phyloP scores from a whole-genome alignment of 1,139 yeast species.

The Nakaseomyces bracarensis region DNA sequence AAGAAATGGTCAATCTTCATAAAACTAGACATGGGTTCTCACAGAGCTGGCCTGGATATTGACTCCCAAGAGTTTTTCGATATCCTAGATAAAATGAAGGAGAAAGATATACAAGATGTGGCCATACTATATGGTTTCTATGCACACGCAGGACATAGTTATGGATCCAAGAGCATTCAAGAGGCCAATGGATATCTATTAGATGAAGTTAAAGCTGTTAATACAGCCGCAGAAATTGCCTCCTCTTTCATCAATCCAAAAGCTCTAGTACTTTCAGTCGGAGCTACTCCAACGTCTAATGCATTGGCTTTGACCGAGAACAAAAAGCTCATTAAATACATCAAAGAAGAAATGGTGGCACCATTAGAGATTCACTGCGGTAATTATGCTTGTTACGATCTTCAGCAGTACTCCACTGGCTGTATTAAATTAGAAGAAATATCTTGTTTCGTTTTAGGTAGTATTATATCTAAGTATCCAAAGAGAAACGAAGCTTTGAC shows the following conservation, averaged over 20 bases:
- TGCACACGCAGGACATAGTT: conserved; percentile 76
- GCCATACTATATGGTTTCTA: conserved; percentile 59
- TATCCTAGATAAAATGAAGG: conserved; percentile 31
- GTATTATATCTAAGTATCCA: conserved; percentile 51
- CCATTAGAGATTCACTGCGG: conserved; percentile 71
- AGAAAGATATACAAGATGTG: conserved; percentile 26
- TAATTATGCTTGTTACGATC: conserved; percentile 62
- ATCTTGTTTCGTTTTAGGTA: conserved; percentile 53
- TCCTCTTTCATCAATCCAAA: conserved; percentile 22
- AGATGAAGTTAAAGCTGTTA: conserved; percentile 50
- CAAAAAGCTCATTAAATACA: conserved; percentile 26
- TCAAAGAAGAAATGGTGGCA: conserved; percentile 42
- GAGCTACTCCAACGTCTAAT: conserved; percentile 79
- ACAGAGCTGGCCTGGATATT: conserved; percentile 51
- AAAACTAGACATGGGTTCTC: conserved; percentile 53
- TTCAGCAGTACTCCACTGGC: conserved; percentile 66
- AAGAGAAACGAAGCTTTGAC: conserved; percentile 54
- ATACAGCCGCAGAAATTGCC: conserved; percentile 36
- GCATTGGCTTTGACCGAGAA: conserved; percentile 37
- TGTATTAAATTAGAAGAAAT: conserved; percentile 43
- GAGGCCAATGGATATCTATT: conserved; percentile 43
- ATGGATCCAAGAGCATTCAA: conserved; percentile 40
- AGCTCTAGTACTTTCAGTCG: conserved; percentile 39
- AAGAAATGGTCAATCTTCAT: conserved; percentile 49
- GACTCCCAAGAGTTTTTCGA: conserved; percentile 31